phyloP scores from a whole-genome alignment of 148 eudicot genomes.

The Nyssa sinensis region DNA sequence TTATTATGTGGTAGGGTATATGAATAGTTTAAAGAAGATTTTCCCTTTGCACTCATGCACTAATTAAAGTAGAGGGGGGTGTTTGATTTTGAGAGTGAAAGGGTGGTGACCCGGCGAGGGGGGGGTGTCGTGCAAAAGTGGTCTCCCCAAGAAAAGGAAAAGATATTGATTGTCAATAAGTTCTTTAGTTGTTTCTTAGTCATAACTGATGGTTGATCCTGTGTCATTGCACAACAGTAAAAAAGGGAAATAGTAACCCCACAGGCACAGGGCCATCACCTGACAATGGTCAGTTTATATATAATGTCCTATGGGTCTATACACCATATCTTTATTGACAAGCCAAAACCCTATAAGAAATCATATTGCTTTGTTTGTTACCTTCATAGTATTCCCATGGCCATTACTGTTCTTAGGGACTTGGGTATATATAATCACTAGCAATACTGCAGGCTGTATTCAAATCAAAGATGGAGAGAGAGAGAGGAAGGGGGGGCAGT shows the following conservation, averaged over 20 bases:
- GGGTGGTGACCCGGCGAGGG: too few relatives aligned
- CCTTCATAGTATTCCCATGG: neutral
- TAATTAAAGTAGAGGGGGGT: neutral
- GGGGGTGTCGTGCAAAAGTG: too few relatives aligned
- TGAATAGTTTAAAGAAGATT: too few relatives aligned
- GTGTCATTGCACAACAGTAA: neutral
- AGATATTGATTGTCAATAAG: neutral
- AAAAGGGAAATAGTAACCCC: neutral
- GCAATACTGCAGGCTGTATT: too few relatives aligned
- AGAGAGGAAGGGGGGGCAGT: neutral
- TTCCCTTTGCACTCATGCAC: too few relatives aligned
- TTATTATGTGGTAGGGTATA: too few relatives aligned
- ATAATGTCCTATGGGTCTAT: neutral
- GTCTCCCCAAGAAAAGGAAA: neutral
- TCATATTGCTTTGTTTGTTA: neutral
- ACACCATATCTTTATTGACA: neutral
- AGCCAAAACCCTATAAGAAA: neutral
- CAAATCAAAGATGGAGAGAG: neutral
- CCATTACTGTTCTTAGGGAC: too few relatives aligned
- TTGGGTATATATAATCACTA: too few relatives aligned
- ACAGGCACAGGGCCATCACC: neutral
- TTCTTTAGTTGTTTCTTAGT: too few relatives aligned
- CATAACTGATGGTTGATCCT: neutral
- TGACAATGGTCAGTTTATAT: neutral
- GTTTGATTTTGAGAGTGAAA: neutral